Evolutionary conservation across 306 rosid species (phyloP).

Genomic region (Prunus mume): DNA sequence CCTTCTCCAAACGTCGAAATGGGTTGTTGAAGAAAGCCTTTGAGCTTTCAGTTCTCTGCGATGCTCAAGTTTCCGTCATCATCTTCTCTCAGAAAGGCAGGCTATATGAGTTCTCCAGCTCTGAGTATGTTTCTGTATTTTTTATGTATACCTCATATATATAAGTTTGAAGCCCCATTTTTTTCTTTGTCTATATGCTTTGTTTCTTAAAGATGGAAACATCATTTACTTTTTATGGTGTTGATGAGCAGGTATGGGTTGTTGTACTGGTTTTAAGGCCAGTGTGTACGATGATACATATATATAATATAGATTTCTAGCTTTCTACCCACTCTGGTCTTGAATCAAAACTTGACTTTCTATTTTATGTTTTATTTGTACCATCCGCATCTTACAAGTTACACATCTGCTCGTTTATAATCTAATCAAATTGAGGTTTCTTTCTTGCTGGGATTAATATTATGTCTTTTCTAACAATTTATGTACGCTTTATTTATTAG

Average conservation of each 20-base stretch:
- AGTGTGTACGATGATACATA: not conserved
- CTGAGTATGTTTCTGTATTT: constrained; percentile 44
- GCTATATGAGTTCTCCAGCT: constrained; percentile 54
- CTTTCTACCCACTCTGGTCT: not conserved
- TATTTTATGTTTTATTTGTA: not conserved
- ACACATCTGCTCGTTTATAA: not conserved
- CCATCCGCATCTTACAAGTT: not conserved
- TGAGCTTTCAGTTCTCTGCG: constrained; percentile 71
- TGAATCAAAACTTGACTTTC: not conserved
- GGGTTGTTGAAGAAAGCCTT: constrained; percentile 66
- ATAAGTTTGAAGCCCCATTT: not conserved
- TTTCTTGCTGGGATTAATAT: no score
- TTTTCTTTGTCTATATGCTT: not conserved
- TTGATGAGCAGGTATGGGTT: not conserved
- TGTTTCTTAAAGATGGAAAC: not conserved
- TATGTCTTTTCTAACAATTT: not conserved
- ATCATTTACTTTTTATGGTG: no score
- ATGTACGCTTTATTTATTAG: not conserved
- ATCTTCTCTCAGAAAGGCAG: constrained; percentile 66
- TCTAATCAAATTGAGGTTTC: not conserved
- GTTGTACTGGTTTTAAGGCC: not conserved
- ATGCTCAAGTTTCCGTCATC: constrained; percentile 56
- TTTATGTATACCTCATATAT: not conserved
- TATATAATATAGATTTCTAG: not conserved
- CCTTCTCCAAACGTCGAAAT: constrained; percentile 56